Base-by-base conservation (phyloP, 2,329 filamentous ascomycete species). In the Sphaceloma murrayae region DNA sequence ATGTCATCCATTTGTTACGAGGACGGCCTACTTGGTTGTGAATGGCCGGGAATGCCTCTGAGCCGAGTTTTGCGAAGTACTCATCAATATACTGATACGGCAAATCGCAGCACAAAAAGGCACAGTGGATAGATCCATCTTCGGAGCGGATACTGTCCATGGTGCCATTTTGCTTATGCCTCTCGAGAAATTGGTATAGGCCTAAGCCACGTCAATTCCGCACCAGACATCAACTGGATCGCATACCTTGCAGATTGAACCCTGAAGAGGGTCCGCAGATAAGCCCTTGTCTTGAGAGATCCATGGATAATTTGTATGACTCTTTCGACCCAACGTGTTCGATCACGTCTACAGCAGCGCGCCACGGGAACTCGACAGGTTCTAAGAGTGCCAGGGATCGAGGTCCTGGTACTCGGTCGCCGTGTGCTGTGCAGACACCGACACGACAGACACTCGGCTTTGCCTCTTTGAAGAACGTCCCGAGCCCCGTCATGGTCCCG, bases 401-500 rank as follows among this genome's bases (percentile, higher is more conserved):
- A 2, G 75, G 76, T 0, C 76, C 76, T 0, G 75, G 75, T 3
- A 76, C 72, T 10, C 70, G 67, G 50, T 79, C 74, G 0, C 74
- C 75, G 0, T 69, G 55, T 2, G 69, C 70, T 1, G 72, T 78
- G 50, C 72, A 78, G 0, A 78, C 73, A 7, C 74, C 69, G 18
- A 53, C 31, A 19, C 54, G 49, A 22, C 13, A 17, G 2, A 55
- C 52, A 0, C 67, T 59, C 4, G 64, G 68, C 49, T 74, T 75
- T 2, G 55, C 34, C 1, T 53, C 55, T 45, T 66, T 72, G 55
- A 75, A 71, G 52, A 66, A 75, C 1, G 62, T 66, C 1, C 72
- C 80, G 17, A 94, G 81, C 8, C 89, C 89, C 4, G 85, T 82
- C 22, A 96, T 78, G 3, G 89, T 95, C 4, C 89, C 89, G n/a